Base-by-base conservation (phyloP, 2,329 filamentous ascomycete species). In the Ceratocystis harringtonii region DNA sequence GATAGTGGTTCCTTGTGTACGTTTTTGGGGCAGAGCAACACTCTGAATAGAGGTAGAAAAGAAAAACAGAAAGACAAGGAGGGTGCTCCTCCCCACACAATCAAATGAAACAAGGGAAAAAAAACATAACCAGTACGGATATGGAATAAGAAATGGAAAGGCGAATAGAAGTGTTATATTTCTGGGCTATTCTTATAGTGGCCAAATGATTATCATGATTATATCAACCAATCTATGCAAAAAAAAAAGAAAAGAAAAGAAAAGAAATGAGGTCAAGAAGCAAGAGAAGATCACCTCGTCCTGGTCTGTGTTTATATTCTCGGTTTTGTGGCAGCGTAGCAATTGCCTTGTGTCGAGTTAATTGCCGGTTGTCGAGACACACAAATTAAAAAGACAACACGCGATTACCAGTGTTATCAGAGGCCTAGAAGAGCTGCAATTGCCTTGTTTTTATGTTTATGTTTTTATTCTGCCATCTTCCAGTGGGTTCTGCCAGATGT, bases 1-100 rank as follows among this genome's bases (percentile, higher is more conserved):
- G 65, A 66, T 64, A 66, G 61, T 55, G 61, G 41, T 66, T 63
- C 61, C 52, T n/a, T 64, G 61, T 60, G 52, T 57, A 57, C 28
- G 52, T 57, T 57, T 57, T 57, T 12, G 36, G 52, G 52, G 52
- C 52, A 57, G 15, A 30, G 52, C 52, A 57, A 41, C 30, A 30
- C 28, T 25, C 28, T 57, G 52, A n/a, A 57, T 17, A 57, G 52
- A 12, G 25, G 25, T 15, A 57, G 22, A 57, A 30, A 57, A 57
- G 19, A 57, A 57, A 50, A 50, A 50, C 45, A 50, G 30, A 25
- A 61, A 36, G 12, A 48, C 19, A 62, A 41, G 36, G 36, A 41
- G 36, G 36, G 36, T 41, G 12, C 36, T 41, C 36, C 36, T 41
- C 36, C 36, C 36, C 36, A 41, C 36, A 41, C 36, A 41, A 41